Conservation (phyloP, 805 yeast species). For the Torulaspora microellipsoides region DNA sequence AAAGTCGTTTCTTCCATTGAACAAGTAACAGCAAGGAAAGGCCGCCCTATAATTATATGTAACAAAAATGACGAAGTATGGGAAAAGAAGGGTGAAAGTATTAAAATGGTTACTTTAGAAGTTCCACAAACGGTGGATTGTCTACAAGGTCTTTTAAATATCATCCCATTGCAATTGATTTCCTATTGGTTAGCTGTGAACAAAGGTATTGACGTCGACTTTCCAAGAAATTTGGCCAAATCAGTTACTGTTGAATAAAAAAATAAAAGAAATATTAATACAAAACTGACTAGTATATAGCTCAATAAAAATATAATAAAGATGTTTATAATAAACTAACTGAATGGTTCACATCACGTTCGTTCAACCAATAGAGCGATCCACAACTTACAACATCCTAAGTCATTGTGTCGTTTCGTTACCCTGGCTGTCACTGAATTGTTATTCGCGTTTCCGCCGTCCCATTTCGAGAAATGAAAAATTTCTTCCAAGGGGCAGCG, state of each 20-base stretch:
- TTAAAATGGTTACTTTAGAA: slow-evolving; percentile 65
- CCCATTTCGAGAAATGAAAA: slow-evolving; percentile 5
- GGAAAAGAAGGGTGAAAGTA: slow-evolving; percentile 37
- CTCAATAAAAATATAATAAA: no score
- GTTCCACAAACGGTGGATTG: slow-evolving; percentile 97
- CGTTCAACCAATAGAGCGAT: no score
- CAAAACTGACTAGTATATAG: no score
- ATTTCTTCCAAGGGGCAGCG: slow-evolving; percentile 5
- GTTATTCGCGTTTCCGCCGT: no score
- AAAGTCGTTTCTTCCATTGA: slow-evolving; percentile 92
- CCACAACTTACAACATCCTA: no score
- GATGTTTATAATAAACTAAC: no score
- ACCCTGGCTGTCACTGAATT: no score
- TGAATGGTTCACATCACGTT: no score
- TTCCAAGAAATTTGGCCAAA: slow-evolving; percentile 98
- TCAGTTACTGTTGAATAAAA: slow-evolving; percentile 90
- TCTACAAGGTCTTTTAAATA: slow-evolving; percentile 91
- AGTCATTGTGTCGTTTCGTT: no score
- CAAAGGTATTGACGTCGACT: slow-evolving; percentile 95
- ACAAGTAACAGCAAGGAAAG: slow-evolving; percentile 96
- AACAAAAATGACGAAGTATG: slow-evolving; percentile 72
- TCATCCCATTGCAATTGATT: slow-evolving; percentile 91
- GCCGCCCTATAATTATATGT: slow-evolving; percentile 90
- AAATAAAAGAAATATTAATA: no score
- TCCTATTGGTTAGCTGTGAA: slow-evolving; percentile 95